Evolutionary conservation across 345 rosid species (phyloP).

Genomic region (Leavenworthia alabamica): DNA sequence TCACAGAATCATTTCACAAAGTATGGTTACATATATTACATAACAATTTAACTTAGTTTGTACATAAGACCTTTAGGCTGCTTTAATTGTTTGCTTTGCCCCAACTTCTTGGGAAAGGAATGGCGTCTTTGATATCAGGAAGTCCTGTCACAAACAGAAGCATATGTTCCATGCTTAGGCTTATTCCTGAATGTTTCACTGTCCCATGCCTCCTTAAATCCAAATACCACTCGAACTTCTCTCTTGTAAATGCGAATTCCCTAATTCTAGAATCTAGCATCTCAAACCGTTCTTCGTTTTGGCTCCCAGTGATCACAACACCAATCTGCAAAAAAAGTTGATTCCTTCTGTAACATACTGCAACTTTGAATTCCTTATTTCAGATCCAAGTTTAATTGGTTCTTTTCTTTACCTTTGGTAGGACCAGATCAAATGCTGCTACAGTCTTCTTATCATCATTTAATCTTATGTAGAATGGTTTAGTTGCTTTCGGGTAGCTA

Average conservation of each 20-base stretch:
- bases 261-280: slow-evolving; percentile 46
- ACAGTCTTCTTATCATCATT: slow-evolving; percentile 74
- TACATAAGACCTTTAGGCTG: background rate
- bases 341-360: background rate
- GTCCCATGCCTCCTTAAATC: slow-evolving; percentile 82
- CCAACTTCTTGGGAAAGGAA: slow-evolving; percentile 70
- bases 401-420: slow-evolving; percentile 55
- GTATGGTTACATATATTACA: background rate
- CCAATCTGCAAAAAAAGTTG: slow-evolving; percentile 51
- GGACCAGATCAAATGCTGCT: slow-evolving; percentile 83
- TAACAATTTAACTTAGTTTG: background rate
- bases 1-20: background rate
- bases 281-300: slow-evolving; percentile 70
- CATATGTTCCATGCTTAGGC: slow-evolving; percentile 61
- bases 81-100: slow-evolving; percentile 47
- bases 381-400: background rate
- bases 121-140: slow-evolving; percentile 61
- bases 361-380: background rate
- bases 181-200: slow-evolving; percentile 69
- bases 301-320: slow-evolving; percentile 60
- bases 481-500: slow-evolving; percentile 52
- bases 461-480: slow-evolving; percentile 60
- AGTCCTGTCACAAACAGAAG: slow-evolving; percentile 65
- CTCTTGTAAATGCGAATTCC: slow-evolving; percentile 42
- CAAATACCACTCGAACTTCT: slow-evolving; percentile 72